A percentile compares a stretch with the other conserved stretches of the same genome.
Evolutionary conservation across 2,329 filamentous ascomycete species (phyloP).

Genomic region (Neophaeococcomyces aloes): DNA sequence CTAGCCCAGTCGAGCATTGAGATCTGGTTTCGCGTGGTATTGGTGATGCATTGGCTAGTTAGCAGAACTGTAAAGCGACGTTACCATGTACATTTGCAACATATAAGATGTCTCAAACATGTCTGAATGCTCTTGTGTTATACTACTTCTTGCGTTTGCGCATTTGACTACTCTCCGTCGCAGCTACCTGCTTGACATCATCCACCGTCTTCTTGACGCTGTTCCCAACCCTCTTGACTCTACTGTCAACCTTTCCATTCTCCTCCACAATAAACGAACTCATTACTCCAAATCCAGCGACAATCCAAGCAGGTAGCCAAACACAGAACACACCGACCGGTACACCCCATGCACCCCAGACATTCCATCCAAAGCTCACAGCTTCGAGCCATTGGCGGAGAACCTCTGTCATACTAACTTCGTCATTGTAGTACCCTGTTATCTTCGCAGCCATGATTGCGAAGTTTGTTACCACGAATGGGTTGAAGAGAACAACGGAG

Average conservation of each 20-base stretch:
- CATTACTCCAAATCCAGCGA: conserved; percentile 33
- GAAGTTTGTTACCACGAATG: conserved; percentile 52
- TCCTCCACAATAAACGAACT: conserved; percentile 12
- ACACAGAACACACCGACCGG: conserved; percentile 85
- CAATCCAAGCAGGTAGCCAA: conserved; percentile 89
- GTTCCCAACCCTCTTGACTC: not conserved
- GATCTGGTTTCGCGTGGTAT: too few species aligned
- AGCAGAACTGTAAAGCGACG: too few species aligned
- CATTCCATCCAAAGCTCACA: conserved; percentile 77
- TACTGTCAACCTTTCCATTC: not conserved
- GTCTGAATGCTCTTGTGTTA: not conserved
- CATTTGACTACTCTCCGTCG: not conserved
- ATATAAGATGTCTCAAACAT: not conserved
- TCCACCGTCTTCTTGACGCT: not conserved
- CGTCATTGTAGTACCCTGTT: conserved; percentile 38
- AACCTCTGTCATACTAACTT: conserved; percentile 14
- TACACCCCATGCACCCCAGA: conserved; percentile 74
- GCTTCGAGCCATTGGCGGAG: conserved; percentile 54
- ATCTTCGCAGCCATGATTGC: conserved; percentile 40
- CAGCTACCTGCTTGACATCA: conserved; percentile 3
- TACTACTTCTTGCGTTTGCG: conserved; percentile 5
- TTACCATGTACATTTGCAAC: not conserved
- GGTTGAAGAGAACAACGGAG: conserved; percentile 27
- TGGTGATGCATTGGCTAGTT: too few species aligned
- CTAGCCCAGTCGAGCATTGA: too few species aligned